These are phyloP conservation scores for Trichosporon faecale DNA, from an alignment of 1,284 basidiomycete genomes.

Conservation along the genomic window DNA sequence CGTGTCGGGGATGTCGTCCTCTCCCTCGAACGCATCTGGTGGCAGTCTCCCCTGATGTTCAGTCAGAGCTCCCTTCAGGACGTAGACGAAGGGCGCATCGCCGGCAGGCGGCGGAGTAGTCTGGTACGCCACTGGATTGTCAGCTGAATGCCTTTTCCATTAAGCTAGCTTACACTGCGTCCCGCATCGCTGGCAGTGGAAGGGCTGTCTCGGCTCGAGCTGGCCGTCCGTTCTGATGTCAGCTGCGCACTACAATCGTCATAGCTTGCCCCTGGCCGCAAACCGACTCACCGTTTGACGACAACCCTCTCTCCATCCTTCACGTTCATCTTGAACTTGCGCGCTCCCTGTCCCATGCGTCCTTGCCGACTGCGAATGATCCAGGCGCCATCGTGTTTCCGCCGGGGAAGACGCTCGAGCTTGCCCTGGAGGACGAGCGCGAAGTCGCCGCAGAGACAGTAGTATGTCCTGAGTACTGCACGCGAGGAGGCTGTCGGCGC, in stretches of 20 bases:
- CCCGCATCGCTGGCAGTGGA: conserved; percentile 17
- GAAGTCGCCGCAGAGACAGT: conserved; percentile 54
- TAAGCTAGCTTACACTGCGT: conserved; percentile 7
- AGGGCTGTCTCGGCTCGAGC: conserved; percentile 45
- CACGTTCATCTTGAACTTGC: conserved; percentile 53
- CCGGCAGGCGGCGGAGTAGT: conserved; percentile 44
- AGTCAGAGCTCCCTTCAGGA: conserved; percentile 49
- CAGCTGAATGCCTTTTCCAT: too few species aligned
- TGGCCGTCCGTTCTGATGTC: conserved; percentile 14
- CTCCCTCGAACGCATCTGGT: conserved; percentile 52
- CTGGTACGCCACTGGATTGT: conserved; percentile 48
- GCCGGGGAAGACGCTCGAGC: conserved; percentile 45
- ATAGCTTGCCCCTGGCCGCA: not conserved
- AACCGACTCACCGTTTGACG: conserved; percentile 34
- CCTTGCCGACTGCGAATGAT: conserved; percentile 38
- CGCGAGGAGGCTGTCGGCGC: conserved; percentile 38
- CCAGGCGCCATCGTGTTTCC: conserved; percentile 44
- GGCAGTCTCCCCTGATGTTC: conserved; percentile 51
- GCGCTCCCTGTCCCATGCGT: conserved; percentile 29
- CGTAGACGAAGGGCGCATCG: conserved; percentile 46
- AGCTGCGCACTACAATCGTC: conserved; percentile 25
- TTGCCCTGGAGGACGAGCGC: conserved; percentile 50
- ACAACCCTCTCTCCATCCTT: conserved; percentile 42
- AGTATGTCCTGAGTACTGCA: conserved; percentile 51
- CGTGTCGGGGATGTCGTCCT: conserved; percentile 29